phyloP scores from a whole-genome alignment of 192 early-diverging fungal genomes.

The Irineochytrium annulatum region DNA sequence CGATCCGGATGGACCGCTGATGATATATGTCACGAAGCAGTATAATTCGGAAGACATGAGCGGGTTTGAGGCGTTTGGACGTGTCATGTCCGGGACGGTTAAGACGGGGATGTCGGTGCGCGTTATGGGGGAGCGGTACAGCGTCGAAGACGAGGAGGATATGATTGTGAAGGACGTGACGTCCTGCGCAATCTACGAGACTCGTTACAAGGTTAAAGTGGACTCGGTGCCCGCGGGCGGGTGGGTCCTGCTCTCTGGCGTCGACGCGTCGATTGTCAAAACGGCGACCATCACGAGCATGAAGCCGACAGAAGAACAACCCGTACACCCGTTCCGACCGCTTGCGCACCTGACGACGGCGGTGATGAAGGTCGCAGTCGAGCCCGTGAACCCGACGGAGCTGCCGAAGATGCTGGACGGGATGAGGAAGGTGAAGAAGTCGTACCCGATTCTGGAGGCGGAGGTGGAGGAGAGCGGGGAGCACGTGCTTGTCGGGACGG shows the following conservation, averaged over 20 bases:
- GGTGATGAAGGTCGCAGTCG: slow-evolving; percentile 92
- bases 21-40: slow-evolving; percentile 88
- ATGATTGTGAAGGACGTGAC: slow-evolving; percentile 79
- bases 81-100: slow-evolving; percentile 90
- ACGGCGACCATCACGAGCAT: slow-evolving; percentile 87
- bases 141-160: slow-evolving; percentile 93
- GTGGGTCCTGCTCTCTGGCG: slow-evolving; percentile 89
- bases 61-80: slow-evolving; percentile 85
- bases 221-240: slow-evolving; percentile 67
- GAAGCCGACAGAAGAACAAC: slow-evolving; percentile 54
- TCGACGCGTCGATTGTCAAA: slow-evolving; percentile 89
- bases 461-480: slow-evolving; percentile 92
- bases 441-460: slow-evolving; percentile 84
- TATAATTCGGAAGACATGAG: slow-evolving; percentile 85
- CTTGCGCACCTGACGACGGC: no score
- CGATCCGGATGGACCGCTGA: slow-evolving; percentile 86
- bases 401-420: slow-evolving; percentile 97
- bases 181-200: no score
- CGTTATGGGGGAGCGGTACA: slow-evolving; percentile 90
- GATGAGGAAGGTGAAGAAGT: slow-evolving; percentile 91
- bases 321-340: slow-evolving; percentile 78
- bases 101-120: slow-evolving; percentile 71
- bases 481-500: slow-evolving; percentile 90
- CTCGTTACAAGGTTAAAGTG: neutral
- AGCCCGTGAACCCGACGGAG: slow-evolving; percentile 96